Evolutionary conservation across 2,329 filamentous ascomycete genomes (phyloP).

Genomic region (Cryphonectria carpinicola): DNA sequence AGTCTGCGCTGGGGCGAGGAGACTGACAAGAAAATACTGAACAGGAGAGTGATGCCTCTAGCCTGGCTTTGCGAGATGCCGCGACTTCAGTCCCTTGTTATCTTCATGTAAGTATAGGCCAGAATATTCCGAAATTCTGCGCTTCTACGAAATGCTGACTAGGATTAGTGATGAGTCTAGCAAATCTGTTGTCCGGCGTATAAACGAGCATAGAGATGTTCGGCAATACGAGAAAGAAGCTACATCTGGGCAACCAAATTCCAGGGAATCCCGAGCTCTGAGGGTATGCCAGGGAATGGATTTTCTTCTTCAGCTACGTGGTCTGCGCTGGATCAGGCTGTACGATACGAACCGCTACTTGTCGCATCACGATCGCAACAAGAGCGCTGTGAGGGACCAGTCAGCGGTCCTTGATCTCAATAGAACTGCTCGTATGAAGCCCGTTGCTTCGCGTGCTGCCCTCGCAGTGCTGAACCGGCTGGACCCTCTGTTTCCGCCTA

Average conservation of each 20-base stretch:
- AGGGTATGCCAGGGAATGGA: slow-evolving; percentile 7
- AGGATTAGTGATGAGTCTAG: not conserved
- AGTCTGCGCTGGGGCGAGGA: not conserved
- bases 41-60: not conserved
- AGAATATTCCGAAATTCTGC: not conserved
- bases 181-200: not conserved
- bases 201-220: not conserved
- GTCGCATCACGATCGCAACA: not conserved
- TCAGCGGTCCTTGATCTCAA: slow-evolving; percentile 10
- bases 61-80: not conserved
- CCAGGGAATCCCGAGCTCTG: slow-evolving; percentile 7
- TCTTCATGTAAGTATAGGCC: not conserved
- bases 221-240: not conserved
- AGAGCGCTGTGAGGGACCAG: not conserved
- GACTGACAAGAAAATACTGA: not conserved
- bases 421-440: not conserved
- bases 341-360: not conserved
- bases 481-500: not conserved
- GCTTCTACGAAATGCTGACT: not conserved
- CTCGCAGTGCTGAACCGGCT: not conserved
- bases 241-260: slow-evolving; percentile 17
- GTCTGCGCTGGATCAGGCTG: slow-evolving; percentile 2
- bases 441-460: not conserved
- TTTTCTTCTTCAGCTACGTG: slow-evolving; percentile 1
- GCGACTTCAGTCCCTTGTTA: slow-evolving; percentile 1